Evolutionary conservation across 2,329 filamentous ascomycete genomes (phyloP), one percentile per base, ranked within the genome.

Genomic region (Clarireedia sp.): DNA sequence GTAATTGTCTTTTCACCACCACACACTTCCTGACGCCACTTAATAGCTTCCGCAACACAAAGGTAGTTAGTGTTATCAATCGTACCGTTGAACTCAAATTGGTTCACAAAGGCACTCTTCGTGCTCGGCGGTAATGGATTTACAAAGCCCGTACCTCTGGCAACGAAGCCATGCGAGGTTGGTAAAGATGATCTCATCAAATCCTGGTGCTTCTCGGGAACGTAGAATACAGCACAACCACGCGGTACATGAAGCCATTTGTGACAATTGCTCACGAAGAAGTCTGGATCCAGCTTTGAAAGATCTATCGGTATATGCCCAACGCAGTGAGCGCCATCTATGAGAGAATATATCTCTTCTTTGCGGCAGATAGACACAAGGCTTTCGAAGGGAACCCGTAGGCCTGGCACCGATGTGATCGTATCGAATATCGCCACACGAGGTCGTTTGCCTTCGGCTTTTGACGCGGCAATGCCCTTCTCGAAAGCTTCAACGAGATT

Each of bases 191-290:
- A 84, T 14, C 83, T 79, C 43, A 96, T 82, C 44, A 95, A 70
- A 48, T 75, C 73, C 69, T 96, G 92, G 69, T 95, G 90, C 21
- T 86, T 78, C 17, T 75, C 57, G 0, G 90, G 87, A 1, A 94
- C 87, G 70, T 95, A 87, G 61, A 96, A 81, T 3, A 94, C 74
- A 2, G 90, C 90, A 67, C 87, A 90, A 16, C 85, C 86, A 33
- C 91, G 83, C 0, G 91, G 92, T 0, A 82, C 81, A 66, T 82
- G 85, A 7, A 96, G 81, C 92, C 92, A 97, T 74, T 95, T 95
- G 74, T 95, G 89, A 63, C 84, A 89, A 69, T 96, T 96, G 54
- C 79, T 86, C 14, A 92, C 79, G 66, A 95, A 89, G 72, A 95
- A 96, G 70, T 96, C 91, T 0, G 90, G 85, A 59, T 90, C 80